A percentile compares a stretch with the other conserved stretches of the same genome.
Conservation (phyloP, 2,329 filamentous ascomycete species). For the Pseudogymnoascus sp. region DNA sequence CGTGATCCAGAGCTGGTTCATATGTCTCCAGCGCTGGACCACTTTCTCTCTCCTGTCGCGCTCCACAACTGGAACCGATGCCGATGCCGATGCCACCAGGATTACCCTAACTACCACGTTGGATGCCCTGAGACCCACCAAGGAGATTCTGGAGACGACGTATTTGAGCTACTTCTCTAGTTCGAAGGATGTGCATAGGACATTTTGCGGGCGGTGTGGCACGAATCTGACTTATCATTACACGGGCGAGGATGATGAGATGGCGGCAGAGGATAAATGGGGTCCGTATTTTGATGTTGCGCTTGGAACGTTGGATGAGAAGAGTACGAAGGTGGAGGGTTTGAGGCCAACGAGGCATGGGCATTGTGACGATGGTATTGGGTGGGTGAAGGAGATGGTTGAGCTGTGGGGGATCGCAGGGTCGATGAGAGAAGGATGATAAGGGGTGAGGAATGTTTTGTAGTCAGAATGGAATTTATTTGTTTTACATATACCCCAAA, state of each 20-base stretch:
- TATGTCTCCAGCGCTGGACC: slow-evolving; percentile 23
- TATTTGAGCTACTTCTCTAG: slow-evolving; percentile 16
- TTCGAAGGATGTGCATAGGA: slow-evolving; percentile 19
- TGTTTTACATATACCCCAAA: neutral
- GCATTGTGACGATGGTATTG: slow-evolving; percentile 20
- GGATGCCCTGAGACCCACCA: slow-evolving; percentile 12
- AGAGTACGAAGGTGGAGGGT: slow-evolving; percentile 16
- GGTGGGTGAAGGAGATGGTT: slow-evolving; percentile 20
- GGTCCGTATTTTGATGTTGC: slow-evolving; percentile 19
- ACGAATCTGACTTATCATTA: slow-evolving; percentile 22
- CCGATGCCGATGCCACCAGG: neutral
- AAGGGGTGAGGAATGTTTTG: neutral
- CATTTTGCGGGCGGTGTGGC: slow-evolving; percentile 25
- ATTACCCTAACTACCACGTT: neutral
- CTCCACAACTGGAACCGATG: neutral
- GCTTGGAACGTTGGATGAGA: slow-evolving; percentile 21
- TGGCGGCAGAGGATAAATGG: neutral
- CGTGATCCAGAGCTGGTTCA: slow-evolving; percentile 23
- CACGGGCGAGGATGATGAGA: slow-evolving; percentile 12
- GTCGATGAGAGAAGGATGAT: neutral
- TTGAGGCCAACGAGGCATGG: slow-evolving; percentile 18
- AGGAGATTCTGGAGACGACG: slow-evolving; percentile 12
- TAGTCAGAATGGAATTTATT: neutral
- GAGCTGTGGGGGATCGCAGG: slow-evolving; percentile 4
- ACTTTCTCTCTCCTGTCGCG: slow-evolving; percentile 18